phyloP scores from a whole-genome alignment of 2,329 filamentous ascomycete genomes.

The Fusarium cicatricum region DNA sequence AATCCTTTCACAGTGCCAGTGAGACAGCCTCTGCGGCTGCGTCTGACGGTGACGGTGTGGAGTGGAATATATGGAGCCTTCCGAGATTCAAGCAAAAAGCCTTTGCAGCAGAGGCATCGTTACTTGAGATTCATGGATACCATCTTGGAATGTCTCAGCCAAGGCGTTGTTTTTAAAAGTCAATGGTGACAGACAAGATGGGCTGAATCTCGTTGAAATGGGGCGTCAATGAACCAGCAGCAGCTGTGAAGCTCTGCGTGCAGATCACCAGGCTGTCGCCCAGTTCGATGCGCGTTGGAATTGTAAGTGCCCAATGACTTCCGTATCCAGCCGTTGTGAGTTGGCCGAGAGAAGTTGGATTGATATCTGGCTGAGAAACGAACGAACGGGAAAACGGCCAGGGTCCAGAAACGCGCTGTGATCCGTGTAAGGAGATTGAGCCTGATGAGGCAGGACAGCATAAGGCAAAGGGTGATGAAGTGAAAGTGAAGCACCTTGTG shows the following conservation, averaged over 20 bases:
- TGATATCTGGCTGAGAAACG: constrained; percentile 1
- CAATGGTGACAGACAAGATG: background rate
- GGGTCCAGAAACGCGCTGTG: no score
- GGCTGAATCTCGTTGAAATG: background rate
- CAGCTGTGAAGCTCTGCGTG: constrained; percentile 6
- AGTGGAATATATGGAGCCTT: constrained; percentile 22
- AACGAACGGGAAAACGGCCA: no score
- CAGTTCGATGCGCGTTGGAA: constrained; percentile 23
- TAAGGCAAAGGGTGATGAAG: constrained; percentile 12
- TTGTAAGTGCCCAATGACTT: no score
- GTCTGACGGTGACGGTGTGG: constrained; percentile 18
- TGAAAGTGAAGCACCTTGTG: constrained; percentile 15
- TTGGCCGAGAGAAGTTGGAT: background rate
- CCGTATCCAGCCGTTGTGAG: constrained; percentile 5
- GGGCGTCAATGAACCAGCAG: constrained; percentile 4
- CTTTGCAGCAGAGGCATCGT: constrained; percentile 2
- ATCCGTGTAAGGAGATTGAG: no score
- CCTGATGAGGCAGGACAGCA: background rate
- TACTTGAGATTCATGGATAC: background rate
- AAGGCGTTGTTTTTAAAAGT: constrained; percentile 2
- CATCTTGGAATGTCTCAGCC: constrained; percentile 16
- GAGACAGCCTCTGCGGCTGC: constrained; percentile 13
- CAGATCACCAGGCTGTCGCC: constrained; percentile 19
- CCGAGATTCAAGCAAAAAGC: background rate
- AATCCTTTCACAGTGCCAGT: constrained; percentile 23